Base-by-base conservation (phyloP, 169 alveolate species). In the Eimeria acervulina region DNA sequence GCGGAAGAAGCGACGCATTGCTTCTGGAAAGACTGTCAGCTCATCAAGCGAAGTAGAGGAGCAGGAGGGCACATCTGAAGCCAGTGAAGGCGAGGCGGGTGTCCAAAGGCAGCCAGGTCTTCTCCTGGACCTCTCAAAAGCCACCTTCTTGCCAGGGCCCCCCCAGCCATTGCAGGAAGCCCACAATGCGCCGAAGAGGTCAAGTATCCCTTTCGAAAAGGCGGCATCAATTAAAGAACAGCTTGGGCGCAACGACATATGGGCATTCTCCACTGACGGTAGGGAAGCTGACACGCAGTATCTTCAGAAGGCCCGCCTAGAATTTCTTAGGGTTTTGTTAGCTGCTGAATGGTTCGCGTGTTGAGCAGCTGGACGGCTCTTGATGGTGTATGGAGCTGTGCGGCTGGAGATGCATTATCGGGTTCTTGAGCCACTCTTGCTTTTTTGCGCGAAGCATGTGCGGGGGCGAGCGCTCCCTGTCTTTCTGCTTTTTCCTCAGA, bases 211-310 rank as follows among this genome's bases (percentile, higher is more conserved):
- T 28, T 52, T 84, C 33, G 92, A 52, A 51, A 33, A 51, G 31
- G 74, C 74, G 38, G 33, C 76, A 31, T 28, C 74, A 8, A 52
- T 84, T 13, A 84, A 84, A 31, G 92, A 44, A n/a, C 74, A 59
- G 21, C 92, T 84, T 31, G 92, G 74, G 13, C 92, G 92, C 92
- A 84, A 84, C 76, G 92, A 84, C 76, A 84, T 84, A 31, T 84
- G 92, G 92, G 92, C 92, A 19, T 63, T 84, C 5, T 33, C 76
- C 55, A 51, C 76, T 59, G 92, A 52, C 52, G 92, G 92, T 84
- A 84, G 0, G 51, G 17, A 15, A 4, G 33, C 52, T 19, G 51
- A 28, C 83, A 2, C 51, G 83, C 0, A 2, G 23, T 44, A 68
- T 13, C 42, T 68, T 68, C 2, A 68, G 17, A 68, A 17, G 13